Conservation (phyloP, 257 asterid species). For the Solanum clarkiae region DNA sequence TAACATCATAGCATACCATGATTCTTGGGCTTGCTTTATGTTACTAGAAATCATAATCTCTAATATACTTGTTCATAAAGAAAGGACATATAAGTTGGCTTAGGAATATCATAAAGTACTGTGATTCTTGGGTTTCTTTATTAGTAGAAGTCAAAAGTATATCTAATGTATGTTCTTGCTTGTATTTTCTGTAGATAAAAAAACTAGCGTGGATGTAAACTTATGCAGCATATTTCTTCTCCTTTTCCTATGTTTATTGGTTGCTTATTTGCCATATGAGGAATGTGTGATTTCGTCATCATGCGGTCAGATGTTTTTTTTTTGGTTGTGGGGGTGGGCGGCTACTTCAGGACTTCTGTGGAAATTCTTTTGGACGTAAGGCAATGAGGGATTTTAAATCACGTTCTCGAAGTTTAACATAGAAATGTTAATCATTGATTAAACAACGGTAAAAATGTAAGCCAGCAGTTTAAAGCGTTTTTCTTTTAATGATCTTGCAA, state of each 20-base stretch:
- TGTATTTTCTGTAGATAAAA: not conserved
- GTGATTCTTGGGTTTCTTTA: not conserved
- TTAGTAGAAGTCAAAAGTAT: not conserved
- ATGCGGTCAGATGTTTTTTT: not conserved
- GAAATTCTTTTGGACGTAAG: not conserved
- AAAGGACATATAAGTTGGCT: not conserved
- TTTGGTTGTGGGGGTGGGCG: too few species aligned
- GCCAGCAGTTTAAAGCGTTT: not conserved
- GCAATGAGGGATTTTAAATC: not conserved
- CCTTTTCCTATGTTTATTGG: not conserved
- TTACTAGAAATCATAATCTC: not conserved
- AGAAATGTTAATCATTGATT: not conserved
- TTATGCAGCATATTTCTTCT: too few species aligned
- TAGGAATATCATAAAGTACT: not conserved
- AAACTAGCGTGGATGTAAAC: not conserved
- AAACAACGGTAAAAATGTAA: not conserved
- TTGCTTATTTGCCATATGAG: not conserved
- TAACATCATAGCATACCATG: not conserved
- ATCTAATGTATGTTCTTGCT: not conserved
- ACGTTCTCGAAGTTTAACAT: not conserved
- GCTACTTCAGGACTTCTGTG: not conserved
- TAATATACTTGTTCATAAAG: not conserved
- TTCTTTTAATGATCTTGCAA: not conserved
- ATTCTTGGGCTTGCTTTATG: not conserved
- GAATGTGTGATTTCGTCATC: not conserved